Conservation (phyloP, 768 basidiomycete genomes). For the Trametes cubensis region DNA sequence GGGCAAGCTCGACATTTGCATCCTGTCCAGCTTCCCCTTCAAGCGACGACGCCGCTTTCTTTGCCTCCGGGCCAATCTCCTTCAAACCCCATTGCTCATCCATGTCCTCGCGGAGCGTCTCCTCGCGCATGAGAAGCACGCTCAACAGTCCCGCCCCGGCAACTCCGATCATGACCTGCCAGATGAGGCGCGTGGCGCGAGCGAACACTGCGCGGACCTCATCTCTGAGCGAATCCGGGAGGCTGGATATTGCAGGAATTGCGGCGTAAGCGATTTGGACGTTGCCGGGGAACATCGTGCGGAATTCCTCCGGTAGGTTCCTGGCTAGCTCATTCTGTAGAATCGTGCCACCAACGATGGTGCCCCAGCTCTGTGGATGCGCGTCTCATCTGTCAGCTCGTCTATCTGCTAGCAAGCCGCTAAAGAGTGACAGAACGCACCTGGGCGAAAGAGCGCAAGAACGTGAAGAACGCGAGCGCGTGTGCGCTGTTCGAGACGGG, state of each 20-base stretch:
- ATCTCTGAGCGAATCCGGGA: slow-evolving; percentile 37
- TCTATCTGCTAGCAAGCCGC: neutral
- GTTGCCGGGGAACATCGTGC: slow-evolving; percentile 26
- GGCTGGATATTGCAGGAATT: slow-evolving; percentile 44
- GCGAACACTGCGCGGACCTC: slow-evolving; percentile 48
- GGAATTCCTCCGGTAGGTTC: slow-evolving; percentile 34
- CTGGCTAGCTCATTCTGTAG: slow-evolving; percentile 39
- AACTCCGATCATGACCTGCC: slow-evolving; percentile 48
- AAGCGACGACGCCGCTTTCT: no score
- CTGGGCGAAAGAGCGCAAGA: slow-evolving; percentile 7
- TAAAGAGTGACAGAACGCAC: neutral
- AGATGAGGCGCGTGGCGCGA: slow-evolving; percentile 40
- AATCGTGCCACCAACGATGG: slow-evolving; percentile 38
- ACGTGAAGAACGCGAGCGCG: slow-evolving; percentile 37
- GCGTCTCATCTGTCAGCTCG: neutral
- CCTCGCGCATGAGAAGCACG: slow-evolving; percentile 37
- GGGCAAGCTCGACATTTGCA: no score
- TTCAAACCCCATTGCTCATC: slow-evolving; percentile 22
- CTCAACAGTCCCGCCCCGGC: slow-evolving; percentile 39
- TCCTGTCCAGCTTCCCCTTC: no score
- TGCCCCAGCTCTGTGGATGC: slow-evolving; percentile 34
- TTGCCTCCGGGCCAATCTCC: no score
- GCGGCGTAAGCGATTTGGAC: slow-evolving; percentile 34
- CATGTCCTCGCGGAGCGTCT: slow-evolving; percentile 18
- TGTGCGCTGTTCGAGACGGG: slow-evolving; percentile 26